These are phyloP conservation scores for Acrocalymma vagum DNA, from an alignment of 2,329 filamentous ascomycete genomes.

Conservation along the genomic window DNA sequence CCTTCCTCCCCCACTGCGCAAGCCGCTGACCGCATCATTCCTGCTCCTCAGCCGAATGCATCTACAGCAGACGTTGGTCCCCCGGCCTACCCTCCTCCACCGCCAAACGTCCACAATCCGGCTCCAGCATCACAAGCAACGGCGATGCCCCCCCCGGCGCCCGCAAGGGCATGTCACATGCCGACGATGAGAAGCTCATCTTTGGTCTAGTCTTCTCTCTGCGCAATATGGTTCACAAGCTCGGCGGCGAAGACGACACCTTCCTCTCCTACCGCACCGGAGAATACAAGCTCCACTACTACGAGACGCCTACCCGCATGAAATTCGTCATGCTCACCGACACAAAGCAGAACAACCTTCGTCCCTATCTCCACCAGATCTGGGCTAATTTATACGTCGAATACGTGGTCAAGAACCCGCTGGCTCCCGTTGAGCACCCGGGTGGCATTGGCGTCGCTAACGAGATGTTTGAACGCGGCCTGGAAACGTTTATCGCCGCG, in stretches of 20 bases:
- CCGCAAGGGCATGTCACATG: slow-evolving; percentile 60
- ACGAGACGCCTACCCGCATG: slow-evolving; percentile 94
- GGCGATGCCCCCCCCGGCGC: slow-evolving; percentile 35
- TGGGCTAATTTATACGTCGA: slow-evolving; percentile 99
- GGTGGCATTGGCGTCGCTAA: slow-evolving; percentile 70
- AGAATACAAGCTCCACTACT: slow-evolving; percentile 98
- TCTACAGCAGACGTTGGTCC: slow-evolving; percentile 91
- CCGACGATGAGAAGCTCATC: slow-evolving; percentile 94
- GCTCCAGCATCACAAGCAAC: slow-evolving; percentile 56
- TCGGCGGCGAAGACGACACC: slow-evolving; percentile 89
- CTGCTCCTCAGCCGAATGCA: slow-evolving; percentile 96
- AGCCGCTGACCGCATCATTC: slow-evolving; percentile 24
- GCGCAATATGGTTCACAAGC: slow-evolving; percentile 94
- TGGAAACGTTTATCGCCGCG: slow-evolving; percentile 78
- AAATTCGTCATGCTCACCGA: slow-evolving; percentile 98
- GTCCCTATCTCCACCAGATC: slow-evolving; percentile 95
- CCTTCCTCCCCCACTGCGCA: slow-evolving; percentile 7
- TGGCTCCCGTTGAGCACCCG: slow-evolving; percentile 68
- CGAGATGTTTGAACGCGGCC: slow-evolving; percentile 69
- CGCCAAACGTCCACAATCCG: slow-evolving; percentile 58
- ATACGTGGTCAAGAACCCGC: slow-evolving; percentile 76
- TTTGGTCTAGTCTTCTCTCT: slow-evolving; percentile 97
- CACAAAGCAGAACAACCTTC: slow-evolving; percentile 86
- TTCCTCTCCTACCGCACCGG: slow-evolving; percentile 94
- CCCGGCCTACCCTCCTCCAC: slow-evolving; percentile 57